Conservation (phyloP, 768 basidiomycete species). For the Hortiboletus campestris region DNA sequence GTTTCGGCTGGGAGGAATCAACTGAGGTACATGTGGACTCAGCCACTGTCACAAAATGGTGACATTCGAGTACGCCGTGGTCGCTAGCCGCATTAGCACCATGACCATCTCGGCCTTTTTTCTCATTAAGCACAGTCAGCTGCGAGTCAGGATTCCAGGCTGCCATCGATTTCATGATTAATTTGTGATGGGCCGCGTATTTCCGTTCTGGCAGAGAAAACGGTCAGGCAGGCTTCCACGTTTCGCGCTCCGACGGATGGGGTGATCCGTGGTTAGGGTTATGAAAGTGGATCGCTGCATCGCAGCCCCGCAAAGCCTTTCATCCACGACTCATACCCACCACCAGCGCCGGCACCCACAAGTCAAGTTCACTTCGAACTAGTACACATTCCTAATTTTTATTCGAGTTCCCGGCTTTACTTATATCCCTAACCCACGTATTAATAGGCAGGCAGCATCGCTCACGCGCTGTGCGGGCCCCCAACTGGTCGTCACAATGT, state of each 20-base stretch:
- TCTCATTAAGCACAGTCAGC: too few relatives aligned
- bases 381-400: background rate
- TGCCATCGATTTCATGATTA: too few relatives aligned
- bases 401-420: background rate
- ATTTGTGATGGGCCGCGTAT: too few relatives aligned
- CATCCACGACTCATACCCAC: constrained; percentile 2
- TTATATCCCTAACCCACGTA: constrained; percentile 1
- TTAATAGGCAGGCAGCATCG: constrained; percentile 16
- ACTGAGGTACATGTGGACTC: too few relatives aligned
- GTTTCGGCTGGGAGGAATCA: background rate
- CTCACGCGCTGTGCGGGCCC: background rate
- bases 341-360: constrained; percentile 2
- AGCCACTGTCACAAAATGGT: too few relatives aligned
- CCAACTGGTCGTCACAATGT: constrained; percentile 11
- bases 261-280: constrained; percentile 1
- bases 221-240: too few relatives aligned
- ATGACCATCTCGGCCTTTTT: too few relatives aligned
- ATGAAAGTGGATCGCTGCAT: background rate
- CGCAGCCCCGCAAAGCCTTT: background rate
- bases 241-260: constrained; percentile 5
- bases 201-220: too few relatives aligned
- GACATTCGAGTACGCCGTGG: too few relatives aligned
- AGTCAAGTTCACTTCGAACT: background rate
- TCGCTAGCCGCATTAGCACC: too few relatives aligned
- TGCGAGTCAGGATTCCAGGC: too few relatives aligned